A percentile compares a stretch with the other conserved stretches of the same genome.
These are phyloP conservation scores for Periconia digitata DNA, from an alignment of 2,329 filamentous ascomycete species.

Conservation along the genomic window DNA sequence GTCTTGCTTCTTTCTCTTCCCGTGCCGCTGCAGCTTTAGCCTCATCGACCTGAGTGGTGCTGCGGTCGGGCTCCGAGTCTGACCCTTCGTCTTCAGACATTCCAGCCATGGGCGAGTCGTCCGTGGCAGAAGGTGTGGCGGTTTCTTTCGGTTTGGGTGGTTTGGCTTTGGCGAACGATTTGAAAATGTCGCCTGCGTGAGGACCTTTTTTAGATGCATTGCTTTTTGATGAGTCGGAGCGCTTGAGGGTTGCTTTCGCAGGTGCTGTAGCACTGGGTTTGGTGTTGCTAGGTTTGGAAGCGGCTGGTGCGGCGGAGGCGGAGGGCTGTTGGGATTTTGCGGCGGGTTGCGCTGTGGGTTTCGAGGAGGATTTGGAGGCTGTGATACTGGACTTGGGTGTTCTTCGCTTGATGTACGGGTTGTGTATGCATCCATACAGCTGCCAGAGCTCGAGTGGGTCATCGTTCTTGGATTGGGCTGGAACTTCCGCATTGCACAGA, in stretches of 20 bases:
- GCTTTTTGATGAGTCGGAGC: conserved; percentile 42
- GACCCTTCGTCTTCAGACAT: conserved; percentile 50
- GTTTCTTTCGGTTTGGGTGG: conserved; percentile 47
- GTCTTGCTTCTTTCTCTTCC: conserved; percentile 60
- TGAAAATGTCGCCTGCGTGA: conserved; percentile 66
- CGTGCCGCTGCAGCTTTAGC: conserved; percentile 38
- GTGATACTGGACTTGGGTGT: conserved; percentile 42
- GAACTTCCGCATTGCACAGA: conserved; percentile 67
- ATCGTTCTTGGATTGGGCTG: conserved; percentile 57
- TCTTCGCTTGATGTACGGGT: conserved; percentile 64
- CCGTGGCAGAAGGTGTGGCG: conserved; percentile 43
- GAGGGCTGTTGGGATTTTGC: conserved; percentile 6
- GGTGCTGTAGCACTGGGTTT: conserved; percentile 23
- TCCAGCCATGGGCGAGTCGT: conserved; percentile 58
- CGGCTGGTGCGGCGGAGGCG: neutral
- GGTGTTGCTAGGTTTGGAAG: conserved; percentile 31
- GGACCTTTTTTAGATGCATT: conserved; percentile 58
- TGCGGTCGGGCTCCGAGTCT: conserved; percentile 37
- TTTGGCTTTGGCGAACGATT: conserved; percentile 73
- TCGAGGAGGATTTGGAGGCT: conserved; percentile 28
- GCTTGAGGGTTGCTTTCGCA: conserved; percentile 17
- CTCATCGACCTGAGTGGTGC: conserved; percentile 32
- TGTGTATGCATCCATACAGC: conserved; percentile 73
- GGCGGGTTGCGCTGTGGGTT: conserved; percentile 21
- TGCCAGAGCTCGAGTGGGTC: conserved; percentile 62